Percentiles rank a stretch among this genome's conserved stretches.
Evolutionary conservation across 305 asterid genomes (phyloP).

Genomic region (Solanum hybrid): DNA sequence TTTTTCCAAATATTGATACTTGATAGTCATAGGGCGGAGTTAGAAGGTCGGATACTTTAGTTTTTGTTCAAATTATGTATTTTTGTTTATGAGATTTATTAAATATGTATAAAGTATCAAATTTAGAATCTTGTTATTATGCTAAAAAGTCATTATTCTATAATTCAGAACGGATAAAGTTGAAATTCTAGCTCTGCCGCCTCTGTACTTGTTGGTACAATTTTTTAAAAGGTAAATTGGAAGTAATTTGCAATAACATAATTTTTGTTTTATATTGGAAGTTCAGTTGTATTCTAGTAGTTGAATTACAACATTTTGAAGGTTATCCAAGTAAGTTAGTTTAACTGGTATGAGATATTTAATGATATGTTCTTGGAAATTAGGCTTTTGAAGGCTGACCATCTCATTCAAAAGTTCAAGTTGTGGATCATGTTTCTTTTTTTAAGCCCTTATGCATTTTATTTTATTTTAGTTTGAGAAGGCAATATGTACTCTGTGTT

Average conservation of each 20-base stretch:
- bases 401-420: not conserved
- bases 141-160: not conserved
- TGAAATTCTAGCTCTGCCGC: not conserved
- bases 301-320: not conserved
- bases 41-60: not conserved
- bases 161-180: not conserved
- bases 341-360: not conserved
- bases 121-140: not conserved
- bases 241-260: not conserved
- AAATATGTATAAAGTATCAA: not conserved
- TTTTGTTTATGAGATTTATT: not conserved
- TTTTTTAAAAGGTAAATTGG: not conserved
- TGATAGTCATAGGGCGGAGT: not conserved
- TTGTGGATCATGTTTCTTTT: not conserved
- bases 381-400: not conserved
- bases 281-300: not conserved
- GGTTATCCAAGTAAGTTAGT: not conserved
- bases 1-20: not conserved
- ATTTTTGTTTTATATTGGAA: not conserved
- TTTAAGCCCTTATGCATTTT: not conserved
- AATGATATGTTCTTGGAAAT: not conserved
- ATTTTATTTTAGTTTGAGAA: not conserved
- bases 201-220: not conserved
- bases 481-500: not conserved
- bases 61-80: not conserved